A percentile compares a stretch with the other conserved stretches of the same genome.
phyloP scores from a whole-genome alignment of 2,329 filamentous ascomycete genomes.

The Pyricularia grisea region DNA sequence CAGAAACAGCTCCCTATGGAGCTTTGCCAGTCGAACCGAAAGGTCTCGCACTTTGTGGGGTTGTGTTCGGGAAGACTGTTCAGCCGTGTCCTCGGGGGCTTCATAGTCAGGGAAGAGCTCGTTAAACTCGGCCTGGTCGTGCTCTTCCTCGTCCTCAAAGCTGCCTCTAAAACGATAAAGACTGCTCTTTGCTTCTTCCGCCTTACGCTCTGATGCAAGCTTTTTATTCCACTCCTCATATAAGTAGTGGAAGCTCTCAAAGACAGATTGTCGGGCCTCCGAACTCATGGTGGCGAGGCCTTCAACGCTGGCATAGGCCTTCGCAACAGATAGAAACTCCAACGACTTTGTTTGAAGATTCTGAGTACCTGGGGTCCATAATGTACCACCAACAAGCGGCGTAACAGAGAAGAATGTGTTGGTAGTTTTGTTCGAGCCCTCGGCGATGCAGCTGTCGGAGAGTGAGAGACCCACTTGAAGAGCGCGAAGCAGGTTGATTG shows the following conservation, averaged over 20 bases:
- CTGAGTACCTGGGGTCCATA: slow-evolving; percentile 10
- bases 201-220: slow-evolving; percentile 65
- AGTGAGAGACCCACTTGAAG: slow-evolving; percentile 68
- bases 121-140: slow-evolving; percentile 64
- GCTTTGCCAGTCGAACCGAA: slow-evolving; percentile 50
- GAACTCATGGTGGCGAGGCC: slow-evolving; percentile 29
- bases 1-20: slow-evolving; percentile 48
- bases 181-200: slow-evolving; percentile 63
- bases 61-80: background rate
- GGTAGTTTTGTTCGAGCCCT: background rate
- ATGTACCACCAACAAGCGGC: slow-evolving; percentile 46
- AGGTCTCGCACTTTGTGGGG: slow-evolving; percentile 36
- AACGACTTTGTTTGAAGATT: slow-evolving; percentile 16
- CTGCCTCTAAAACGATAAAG: slow-evolving; percentile 79
- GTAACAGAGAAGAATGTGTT: slow-evolving; percentile 33
- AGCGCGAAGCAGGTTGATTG: slow-evolving; percentile 70
- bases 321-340: slow-evolving; percentile 42
- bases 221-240: slow-evolving; percentile 74
- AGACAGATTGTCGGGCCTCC: slow-evolving; percentile 43
- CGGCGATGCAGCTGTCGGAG: slow-evolving; percentile 24
- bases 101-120: slow-evolving; percentile 76
- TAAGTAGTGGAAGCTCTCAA: slow-evolving; percentile 60
- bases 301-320: slow-evolving; percentile 36
- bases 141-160: slow-evolving; percentile 65
- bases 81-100: slow-evolving; percentile 32